phyloP scores from a whole-genome alignment of 2,329 filamentous ascomycete species.

The Hymenoscyphus albidus region DNA sequence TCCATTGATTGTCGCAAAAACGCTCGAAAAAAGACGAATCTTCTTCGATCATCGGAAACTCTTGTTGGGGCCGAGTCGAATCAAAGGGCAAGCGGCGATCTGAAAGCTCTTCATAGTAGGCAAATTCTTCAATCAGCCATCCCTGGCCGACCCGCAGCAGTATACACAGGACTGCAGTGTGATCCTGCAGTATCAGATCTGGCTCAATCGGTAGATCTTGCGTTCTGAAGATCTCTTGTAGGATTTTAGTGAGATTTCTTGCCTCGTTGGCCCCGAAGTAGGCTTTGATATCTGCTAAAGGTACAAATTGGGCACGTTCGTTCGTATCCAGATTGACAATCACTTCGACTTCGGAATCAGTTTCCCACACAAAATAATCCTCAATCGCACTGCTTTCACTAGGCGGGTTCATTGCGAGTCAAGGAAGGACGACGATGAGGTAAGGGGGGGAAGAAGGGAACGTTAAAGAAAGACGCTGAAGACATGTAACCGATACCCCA shows the following conservation, averaged over 20 bases:
- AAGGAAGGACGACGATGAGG: background rate
- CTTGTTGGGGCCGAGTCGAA: constrained; percentile 14
- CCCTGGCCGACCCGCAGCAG: constrained; percentile 10
- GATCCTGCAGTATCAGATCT: constrained; percentile 23
- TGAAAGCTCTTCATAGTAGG: constrained; percentile 13
- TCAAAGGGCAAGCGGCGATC: constrained; percentile 31
- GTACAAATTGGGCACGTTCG: constrained; percentile 22
- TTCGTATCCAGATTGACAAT: constrained; percentile 16
- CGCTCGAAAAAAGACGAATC: constrained; percentile 23
- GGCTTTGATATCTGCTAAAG: constrained; percentile 19
- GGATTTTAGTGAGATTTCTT: constrained; percentile 16
- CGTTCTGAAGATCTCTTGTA: constrained; percentile 21
- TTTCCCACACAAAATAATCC: constrained; percentile 26
- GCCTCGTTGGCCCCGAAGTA: constrained; percentile 22
- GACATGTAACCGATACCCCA: background rate
- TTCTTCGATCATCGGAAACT: constrained; percentile 19
- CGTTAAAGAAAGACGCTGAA: background rate
- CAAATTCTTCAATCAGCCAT: constrained; percentile 12
- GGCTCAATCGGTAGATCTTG: constrained; percentile 20
- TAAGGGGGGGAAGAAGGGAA: background rate
- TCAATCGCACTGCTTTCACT: constrained; percentile 11
- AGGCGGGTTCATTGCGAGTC: background rate
- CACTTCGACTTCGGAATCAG: constrained; percentile 18
- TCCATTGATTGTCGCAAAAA: constrained; percentile 33
- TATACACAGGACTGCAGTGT: constrained; percentile 20